Evolutionary conservation across 192 early-diverging fungal genomes (phyloP).

Genomic region (Gaertneriomyces semiglobifer): DNA sequence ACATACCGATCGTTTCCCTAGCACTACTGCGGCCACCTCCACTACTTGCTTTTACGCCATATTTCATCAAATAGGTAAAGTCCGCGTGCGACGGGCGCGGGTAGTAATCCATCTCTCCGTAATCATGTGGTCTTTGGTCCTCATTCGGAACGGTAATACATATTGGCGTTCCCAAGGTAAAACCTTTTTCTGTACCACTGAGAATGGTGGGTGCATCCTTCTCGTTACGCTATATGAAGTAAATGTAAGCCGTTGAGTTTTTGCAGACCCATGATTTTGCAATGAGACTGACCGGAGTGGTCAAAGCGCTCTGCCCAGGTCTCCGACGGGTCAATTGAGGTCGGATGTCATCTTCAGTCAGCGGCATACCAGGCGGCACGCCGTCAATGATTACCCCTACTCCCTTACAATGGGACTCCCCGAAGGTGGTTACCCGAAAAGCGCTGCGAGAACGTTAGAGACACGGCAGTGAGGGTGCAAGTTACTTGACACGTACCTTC

Average conservation of each 20-base stretch:
- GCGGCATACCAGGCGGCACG: constrained; percentile 86
- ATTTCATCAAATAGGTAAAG: constrained; percentile 94
- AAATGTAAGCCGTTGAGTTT: background rate
- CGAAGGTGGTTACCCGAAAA: constrained; percentile 76
- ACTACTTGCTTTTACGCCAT: constrained; percentile 89
- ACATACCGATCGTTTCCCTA: constrained; percentile 87
- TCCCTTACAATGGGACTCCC: constrained; percentile 97
- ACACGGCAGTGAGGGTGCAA: background rate
- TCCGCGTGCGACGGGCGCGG: constrained; percentile 98
- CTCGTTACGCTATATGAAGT: constrained; percentile 72
- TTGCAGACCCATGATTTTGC: background rate
- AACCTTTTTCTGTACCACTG: constrained; percentile 90
- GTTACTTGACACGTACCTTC: constrained; percentile 5
- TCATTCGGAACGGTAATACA: constrained; percentile 86
- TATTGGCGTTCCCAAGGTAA: constrained; percentile 93
- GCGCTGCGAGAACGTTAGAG: background rate
- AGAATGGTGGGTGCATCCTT: constrained; percentile 90
- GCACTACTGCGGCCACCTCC: constrained; percentile 94
- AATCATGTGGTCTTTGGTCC: constrained; percentile 95
- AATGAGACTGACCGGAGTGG: constrained; percentile 74
- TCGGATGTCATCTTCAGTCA: constrained; percentile 90
- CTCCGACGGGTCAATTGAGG: constrained; percentile 86
- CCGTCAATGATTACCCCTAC: constrained; percentile 97
- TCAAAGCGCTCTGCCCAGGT: constrained; percentile 93
- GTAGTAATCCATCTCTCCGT: constrained; percentile 91